Evolutionary conservation across 2,329 filamentous ascomycete species (phyloP).

Genomic region (Aspergillus sp.): DNA sequence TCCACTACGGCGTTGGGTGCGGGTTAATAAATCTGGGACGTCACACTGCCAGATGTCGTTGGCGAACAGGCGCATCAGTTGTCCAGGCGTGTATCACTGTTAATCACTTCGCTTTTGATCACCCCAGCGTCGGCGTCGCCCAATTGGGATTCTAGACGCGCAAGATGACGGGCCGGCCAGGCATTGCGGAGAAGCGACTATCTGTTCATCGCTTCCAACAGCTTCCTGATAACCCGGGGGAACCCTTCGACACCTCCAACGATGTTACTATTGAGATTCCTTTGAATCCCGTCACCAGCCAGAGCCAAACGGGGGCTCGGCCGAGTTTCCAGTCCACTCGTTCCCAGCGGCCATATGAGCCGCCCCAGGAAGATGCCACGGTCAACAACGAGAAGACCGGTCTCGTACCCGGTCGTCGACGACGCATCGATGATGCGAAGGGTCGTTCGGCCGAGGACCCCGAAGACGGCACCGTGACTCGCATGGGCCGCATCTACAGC

Average conservation of each 20-base stretch:
- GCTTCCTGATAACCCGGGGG: constrained; percentile 31
- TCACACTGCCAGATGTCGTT: background rate
- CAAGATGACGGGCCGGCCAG: constrained; percentile 35
- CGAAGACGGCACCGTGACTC: constrained; percentile 57
- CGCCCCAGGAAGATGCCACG: constrained; percentile 23
- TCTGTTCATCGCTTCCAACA: constrained; percentile 47
- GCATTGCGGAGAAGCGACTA: constrained; percentile 40
- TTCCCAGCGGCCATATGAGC: constrained; percentile 31
- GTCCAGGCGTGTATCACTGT: no score
- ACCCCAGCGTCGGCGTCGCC: background rate
- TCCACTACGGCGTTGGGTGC: background rate
- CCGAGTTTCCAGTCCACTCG: constrained; percentile 34
- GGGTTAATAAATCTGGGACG: background rate
- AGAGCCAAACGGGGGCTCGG: constrained; percentile 46
- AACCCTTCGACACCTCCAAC: constrained; percentile 48
- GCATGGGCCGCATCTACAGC: constrained; percentile 60
- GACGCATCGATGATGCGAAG: constrained; percentile 27
- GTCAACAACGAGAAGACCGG: constrained; percentile 31
- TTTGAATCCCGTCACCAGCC: constrained; percentile 54
- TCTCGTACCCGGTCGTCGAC: constrained; percentile 32
- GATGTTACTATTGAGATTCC: constrained; percentile 63
- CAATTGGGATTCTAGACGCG: background rate
- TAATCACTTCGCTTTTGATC: background rate
- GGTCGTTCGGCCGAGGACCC: constrained; percentile 38
- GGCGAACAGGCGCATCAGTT: background rate